Evolutionary conservation across 2,329 filamentous ascomycete species (phyloP).

Genomic region (Stagonosporopsis vannaccii): DNA sequence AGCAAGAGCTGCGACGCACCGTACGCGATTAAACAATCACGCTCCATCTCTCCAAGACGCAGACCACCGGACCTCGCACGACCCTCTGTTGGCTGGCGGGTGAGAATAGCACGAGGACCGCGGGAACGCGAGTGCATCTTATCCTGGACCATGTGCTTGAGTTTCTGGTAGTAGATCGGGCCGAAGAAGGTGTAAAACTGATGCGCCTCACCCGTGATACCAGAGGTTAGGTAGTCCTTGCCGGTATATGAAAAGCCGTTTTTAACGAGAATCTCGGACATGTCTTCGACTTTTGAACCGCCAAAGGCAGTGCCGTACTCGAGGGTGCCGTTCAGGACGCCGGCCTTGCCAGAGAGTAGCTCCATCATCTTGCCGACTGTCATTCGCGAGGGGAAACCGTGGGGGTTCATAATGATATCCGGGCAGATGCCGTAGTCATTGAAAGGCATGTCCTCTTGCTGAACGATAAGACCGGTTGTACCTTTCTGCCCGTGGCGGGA

Average conservation of each 20-base stretch:
- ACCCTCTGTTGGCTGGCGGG: conserved; percentile 94
- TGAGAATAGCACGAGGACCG: conserved; percentile 89
- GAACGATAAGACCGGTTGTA: conserved; percentile 94
- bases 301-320: conserved; percentile 91
- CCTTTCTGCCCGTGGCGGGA: conserved; percentile 98
- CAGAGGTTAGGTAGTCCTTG: conserved; percentile 95
- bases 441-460: conserved; percentile 97
- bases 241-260: conserved; percentile 96
- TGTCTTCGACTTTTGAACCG: conserved; percentile 84
- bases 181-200: conserved; percentile 98
- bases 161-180: conserved; percentile 98
- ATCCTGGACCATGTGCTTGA: conserved; percentile 99
- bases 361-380: conserved; percentile 98
- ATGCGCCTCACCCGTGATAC: conserved; percentile 91
- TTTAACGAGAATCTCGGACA: conserved; percentile 82
- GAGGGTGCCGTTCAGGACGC: conserved; percentile 81
- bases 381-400: conserved; percentile 99
- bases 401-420: conserved; percentile 99
- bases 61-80: conserved; percentile 90
- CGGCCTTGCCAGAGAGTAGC: conserved; percentile 91
- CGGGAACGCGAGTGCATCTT: conserved; percentile 98
- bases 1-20: conserved; percentile 90
- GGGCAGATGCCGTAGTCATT: conserved; percentile 89
- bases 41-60: conserved; percentile 97
- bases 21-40: conserved; percentile 97